Percentiles rank a stretch among this genome's conserved stretches.
phyloP scores from a whole-genome alignment of 805 yeast genomes.

The Wickerhamia fluorescens region DNA sequence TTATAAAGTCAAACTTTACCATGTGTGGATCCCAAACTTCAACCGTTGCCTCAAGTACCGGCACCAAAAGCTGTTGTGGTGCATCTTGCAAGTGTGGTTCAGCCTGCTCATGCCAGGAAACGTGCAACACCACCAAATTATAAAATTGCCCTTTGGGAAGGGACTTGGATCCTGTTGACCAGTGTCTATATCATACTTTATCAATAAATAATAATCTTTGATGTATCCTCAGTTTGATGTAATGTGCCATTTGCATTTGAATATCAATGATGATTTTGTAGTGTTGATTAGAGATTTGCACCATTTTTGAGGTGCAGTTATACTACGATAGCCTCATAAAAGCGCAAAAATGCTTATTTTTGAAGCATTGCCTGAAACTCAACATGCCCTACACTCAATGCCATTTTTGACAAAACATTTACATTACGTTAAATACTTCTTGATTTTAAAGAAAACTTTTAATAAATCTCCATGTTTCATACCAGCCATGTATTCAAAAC shows the following conservation, averaged over 20 bases:
- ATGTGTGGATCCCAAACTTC: too few species aligned
- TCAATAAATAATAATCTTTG: not conserved
- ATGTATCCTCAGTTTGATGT: not conserved
- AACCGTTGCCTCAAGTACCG: too few species aligned
- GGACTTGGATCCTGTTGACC: not conserved
- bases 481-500: too few species aligned
- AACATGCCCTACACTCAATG: too few species aligned
- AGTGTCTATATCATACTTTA: not conserved
- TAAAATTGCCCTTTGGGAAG: slow-evolving; percentile 7
- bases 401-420: too few species aligned
- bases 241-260: not conserved
- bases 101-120: slow-evolving; percentile 26
- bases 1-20: too few species aligned
- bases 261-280: not conserved
- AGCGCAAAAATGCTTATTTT: too few species aligned
- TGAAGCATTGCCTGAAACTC: too few species aligned
- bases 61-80: slow-evolving; percentile 32
- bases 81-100: slow-evolving; percentile 37
- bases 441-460: too few species aligned
- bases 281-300: not conserved
- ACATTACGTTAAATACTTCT: too few species aligned
- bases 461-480: too few species aligned
- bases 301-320: not conserved
- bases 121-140: slow-evolving; percentile 38
- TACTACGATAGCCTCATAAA: not conserved